These are phyloP conservation scores for Aegilops speltoides DNA, from an alignment of 176 grass and related monocot genomes.

Conservation along the genomic window DNA sequence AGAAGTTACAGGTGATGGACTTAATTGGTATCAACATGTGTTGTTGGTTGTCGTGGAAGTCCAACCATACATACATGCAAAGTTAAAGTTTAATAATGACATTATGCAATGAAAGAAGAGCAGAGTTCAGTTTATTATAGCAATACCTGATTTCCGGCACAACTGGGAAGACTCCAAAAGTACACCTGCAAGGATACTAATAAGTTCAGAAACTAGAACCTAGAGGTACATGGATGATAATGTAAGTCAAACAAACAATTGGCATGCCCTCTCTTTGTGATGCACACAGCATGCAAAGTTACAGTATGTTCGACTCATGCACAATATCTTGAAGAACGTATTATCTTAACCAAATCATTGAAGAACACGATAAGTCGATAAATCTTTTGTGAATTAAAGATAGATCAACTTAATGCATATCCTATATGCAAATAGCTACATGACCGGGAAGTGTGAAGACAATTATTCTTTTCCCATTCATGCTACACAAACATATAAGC, in stretches of 20 bases:
- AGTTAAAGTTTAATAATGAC: neutral
- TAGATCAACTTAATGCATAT: neutral
- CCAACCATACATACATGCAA: neutral
- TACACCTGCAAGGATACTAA: constrained; percentile 69
- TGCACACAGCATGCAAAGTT: neutral
- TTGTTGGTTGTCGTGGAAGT: neutral
- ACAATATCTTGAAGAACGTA: neutral
- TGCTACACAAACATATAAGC: constrained; percentile 4
- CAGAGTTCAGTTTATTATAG: neutral
- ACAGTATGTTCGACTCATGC: neutral
- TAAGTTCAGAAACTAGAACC: neutral
- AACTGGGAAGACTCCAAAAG: constrained; percentile 99
- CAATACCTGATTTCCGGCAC: constrained; percentile 92
- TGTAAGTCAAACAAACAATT: neutral
- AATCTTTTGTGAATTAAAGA: neutral
- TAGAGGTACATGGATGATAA: neutral
- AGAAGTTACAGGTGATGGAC: neutral
- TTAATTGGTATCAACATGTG: neutral
- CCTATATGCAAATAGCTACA: neutral
- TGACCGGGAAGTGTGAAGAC: neutral
- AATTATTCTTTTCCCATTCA: neutral
- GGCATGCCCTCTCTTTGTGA: neutral
- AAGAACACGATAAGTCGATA: neutral
- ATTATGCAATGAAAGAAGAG: neutral
- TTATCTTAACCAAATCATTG: neutral